A percentile compares a stretch with the other conserved stretches of the same genome.
These are phyloP conservation scores for Spathaspora boniae DNA, from an alignment of 805 yeast species.

Conservation along the genomic window DNA sequence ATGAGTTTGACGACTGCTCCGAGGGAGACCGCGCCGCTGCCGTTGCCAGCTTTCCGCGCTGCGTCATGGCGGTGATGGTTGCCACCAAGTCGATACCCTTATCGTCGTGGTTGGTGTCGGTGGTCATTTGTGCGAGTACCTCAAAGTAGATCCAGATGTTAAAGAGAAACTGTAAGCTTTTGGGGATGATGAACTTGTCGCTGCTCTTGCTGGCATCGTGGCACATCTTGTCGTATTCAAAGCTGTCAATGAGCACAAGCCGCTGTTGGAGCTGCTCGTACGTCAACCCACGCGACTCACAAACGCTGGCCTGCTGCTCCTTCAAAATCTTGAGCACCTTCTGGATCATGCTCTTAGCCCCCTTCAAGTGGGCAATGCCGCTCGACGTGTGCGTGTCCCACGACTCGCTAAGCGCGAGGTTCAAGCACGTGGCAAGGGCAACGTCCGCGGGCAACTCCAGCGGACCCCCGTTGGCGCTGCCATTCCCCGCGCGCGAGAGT, in stretches of 20 bases:
- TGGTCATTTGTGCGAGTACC: slow-evolving; percentile 63
- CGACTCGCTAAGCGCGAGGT: slow-evolving; percentile 61
- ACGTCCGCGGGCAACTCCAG: slow-evolving; percentile 53
- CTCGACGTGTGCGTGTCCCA: slow-evolving; percentile 68
- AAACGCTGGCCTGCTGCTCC: slow-evolving; percentile 19
- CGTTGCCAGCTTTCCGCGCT: slow-evolving; percentile 18
- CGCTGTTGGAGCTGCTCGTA: slow-evolving; percentile 16
- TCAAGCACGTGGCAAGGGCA: slow-evolving; percentile 62
- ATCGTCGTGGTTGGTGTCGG: slow-evolving; percentile 44
- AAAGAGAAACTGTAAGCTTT: slow-evolving; percentile 49
- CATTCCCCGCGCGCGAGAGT: slow-evolving; percentile 27
- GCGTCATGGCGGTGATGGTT: slow-evolving; percentile 32
- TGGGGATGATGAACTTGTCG: slow-evolving; percentile 26
- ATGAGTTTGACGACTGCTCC: slow-evolving; percentile 1
- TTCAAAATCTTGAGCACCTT: slow-evolving; percentile 35
- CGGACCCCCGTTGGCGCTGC: slow-evolving; percentile 11
- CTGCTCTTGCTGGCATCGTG: slow-evolving; percentile 9
- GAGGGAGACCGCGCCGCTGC: slow-evolving; percentile 5
- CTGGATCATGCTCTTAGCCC: slow-evolving; percentile 60
- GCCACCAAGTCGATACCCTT: slow-evolving; percentile 42
- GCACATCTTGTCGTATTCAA: slow-evolving; percentile 31
- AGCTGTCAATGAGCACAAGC: slow-evolving; percentile 28
- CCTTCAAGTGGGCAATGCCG: slow-evolving; percentile 66
- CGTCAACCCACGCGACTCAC: slow-evolving; percentile 11
- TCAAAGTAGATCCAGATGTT: slow-evolving; percentile 69